These are phyloP conservation scores for Scenedesmus sp. DNA, from an alignment of 163 green algal genomes.

Conservation along the genomic window DNA sequence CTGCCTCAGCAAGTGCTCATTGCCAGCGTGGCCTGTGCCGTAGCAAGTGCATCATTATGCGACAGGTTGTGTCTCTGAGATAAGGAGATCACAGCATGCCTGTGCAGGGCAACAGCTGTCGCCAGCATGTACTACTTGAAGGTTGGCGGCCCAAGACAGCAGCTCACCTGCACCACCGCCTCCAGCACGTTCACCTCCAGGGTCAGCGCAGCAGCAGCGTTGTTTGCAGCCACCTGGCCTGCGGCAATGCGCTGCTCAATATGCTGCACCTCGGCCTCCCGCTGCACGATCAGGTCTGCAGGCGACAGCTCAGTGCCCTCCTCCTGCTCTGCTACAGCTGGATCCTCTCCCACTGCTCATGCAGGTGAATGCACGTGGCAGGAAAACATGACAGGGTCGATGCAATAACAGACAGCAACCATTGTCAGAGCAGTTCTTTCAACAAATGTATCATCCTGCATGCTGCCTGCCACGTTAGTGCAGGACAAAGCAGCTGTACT, in stretches of 20 bases:
- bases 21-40: background rate
- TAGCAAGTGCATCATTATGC: background rate
- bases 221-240: conserved; percentile 16
- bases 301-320: conserved; percentile 18
- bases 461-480: too few relatives aligned
- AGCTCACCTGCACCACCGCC: conserved; percentile 50
- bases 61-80: background rate
- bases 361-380: background rate
- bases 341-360: conserved; percentile 25
- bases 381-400: background rate
- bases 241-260: conserved; percentile 8
- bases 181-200: conserved; percentile 56
- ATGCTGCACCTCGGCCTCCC: conserved; percentile 32
- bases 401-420: background rate
- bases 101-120: background rate
- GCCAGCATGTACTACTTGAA: background rate
- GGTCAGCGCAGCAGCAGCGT: conserved; percentile 40
- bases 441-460: too few relatives aligned
- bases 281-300: conserved; percentile 2
- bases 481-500: too few relatives aligned
- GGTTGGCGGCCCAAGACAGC: background rate
- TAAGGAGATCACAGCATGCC: background rate
- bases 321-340: conserved; percentile 25
- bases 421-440: too few relatives aligned
- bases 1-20: background rate